phyloP scores from a whole-genome alignment of 441 rosid genomes.

The Raphanus hybrid region DNA sequence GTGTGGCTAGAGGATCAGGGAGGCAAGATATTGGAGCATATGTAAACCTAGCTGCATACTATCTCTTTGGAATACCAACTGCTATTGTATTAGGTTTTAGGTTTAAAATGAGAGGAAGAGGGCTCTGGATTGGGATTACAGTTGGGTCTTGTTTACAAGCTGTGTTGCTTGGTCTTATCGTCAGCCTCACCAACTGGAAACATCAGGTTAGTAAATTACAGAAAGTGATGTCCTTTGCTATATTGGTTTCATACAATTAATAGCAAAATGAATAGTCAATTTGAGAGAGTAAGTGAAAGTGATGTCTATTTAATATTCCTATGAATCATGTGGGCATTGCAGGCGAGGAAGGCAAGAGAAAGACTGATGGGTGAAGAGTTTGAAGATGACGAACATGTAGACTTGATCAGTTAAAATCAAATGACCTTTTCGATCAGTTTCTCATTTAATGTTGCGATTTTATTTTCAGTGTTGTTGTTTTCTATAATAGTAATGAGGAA shows the following conservation, averaged over 20 bases:
- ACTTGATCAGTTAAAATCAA: slow-evolving; percentile 2
- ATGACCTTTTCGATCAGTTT: neutral
- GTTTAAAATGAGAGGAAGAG: slow-evolving; percentile 50
- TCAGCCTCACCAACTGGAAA: slow-evolving; percentile 53
- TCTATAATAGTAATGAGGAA: neutral
- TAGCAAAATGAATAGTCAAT: neutral
- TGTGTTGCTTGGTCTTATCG: slow-evolving; percentile 47
- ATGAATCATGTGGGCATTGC: neutral
- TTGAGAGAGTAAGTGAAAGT: neutral
- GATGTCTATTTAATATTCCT: slow-evolving; percentile 1
- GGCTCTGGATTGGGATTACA: slow-evolving; percentile 63
- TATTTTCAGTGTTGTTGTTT: neutral
- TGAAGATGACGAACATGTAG: slow-evolving; percentile 29
- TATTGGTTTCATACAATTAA: neutral
- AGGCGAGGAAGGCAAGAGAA: slow-evolving; percentile 40
- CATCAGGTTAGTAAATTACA: slow-evolving; percentile 48
- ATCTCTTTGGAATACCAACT: slow-evolving; percentile 55
- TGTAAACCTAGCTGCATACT: slow-evolving; percentile 58
- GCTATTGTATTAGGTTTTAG: slow-evolving; percentile 53
- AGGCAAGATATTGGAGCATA: slow-evolving; percentile 64
- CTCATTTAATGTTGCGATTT: slow-evolving; percentile 16
- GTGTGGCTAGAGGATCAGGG: slow-evolving; percentile 70
- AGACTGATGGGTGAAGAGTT: slow-evolving; percentile 37
- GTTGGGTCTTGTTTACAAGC: slow-evolving; percentile 52
- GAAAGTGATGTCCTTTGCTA: neutral